phyloP scores from a whole-genome alignment of 352 stramenopile species.

The Elongisporangium undulatum region DNA sequence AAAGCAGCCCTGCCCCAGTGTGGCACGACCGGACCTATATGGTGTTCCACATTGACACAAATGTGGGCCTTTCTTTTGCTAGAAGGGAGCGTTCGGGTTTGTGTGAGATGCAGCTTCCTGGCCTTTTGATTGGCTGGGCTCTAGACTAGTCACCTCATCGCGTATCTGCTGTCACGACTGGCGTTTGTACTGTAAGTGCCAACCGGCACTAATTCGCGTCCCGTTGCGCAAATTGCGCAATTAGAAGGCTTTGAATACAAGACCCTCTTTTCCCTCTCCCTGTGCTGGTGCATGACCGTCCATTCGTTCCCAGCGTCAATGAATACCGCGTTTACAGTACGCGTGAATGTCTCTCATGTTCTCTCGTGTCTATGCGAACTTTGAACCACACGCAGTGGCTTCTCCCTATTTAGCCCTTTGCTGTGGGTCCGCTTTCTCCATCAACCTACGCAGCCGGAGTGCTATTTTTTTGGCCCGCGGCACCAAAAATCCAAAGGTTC shows the following conservation, averaged over 20 bases:
- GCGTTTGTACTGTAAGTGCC: background rate
- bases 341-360: background rate
- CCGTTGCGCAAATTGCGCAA: background rate
- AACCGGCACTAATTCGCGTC: background rate
- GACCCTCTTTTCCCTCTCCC: no score
- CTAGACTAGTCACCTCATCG: background rate
- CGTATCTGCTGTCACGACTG: background rate
- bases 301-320: background rate
- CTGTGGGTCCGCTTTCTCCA: background rate
- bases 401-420: no score
- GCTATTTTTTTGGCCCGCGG: background rate
- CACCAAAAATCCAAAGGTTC: background rate
- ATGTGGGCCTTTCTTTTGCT: background rate
- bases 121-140: background rate
- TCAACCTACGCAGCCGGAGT: background rate
- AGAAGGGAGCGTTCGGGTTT: background rate
- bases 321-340: background rate
- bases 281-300: background rate
- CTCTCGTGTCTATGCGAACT: background rate
- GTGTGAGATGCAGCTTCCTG: background rate
- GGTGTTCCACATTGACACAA: background rate
- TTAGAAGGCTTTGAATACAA: background rate
- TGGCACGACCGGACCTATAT: background rate
- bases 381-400: background rate
- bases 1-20: background rate